Conservation (phyloP, 208 protist genomes). For the Leptomonas seymouri region DNA sequence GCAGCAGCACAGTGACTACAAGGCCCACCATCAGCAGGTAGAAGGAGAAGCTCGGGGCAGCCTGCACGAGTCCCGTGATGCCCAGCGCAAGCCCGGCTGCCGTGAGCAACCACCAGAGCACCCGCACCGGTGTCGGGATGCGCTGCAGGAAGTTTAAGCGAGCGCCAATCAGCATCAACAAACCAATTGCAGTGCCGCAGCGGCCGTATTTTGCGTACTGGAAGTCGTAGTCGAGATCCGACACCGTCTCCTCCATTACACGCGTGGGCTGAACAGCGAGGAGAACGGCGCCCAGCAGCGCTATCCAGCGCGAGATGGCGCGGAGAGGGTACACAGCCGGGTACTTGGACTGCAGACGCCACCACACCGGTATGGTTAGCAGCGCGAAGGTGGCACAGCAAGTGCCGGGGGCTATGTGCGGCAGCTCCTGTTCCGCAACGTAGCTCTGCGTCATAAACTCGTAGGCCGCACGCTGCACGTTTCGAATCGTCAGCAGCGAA, state of each 20-base stretch:
- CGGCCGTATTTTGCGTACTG: conserved; percentile 38
- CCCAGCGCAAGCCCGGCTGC: conserved; percentile 48
- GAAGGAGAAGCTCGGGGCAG: conserved; percentile 47
- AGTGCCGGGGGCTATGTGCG: conserved; percentile 63
- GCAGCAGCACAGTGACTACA: conserved; percentile 54
- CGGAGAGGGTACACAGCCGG: conserved; percentile 19
- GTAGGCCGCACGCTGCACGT: conserved; percentile 79
- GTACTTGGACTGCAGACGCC: conserved; percentile 45
- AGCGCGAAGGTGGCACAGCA: conserved; percentile 54
- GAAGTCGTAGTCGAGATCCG: conserved; percentile 49
- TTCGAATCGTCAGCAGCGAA: conserved; percentile 63
- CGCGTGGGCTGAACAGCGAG: conserved; percentile 55
- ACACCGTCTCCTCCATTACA: conserved; percentile 28
- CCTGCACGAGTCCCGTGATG: conserved; percentile 59
- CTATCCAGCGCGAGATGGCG: conserved; percentile 27
- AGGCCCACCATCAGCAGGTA: conserved; percentile 49
- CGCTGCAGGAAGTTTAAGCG: conserved; percentile 38
- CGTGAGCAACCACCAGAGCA: conserved; percentile 53
- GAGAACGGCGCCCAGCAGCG: conserved; percentile 45
- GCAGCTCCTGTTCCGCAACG: conserved; percentile 52
- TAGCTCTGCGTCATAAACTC: conserved; percentile 85
- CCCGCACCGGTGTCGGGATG: conserved; percentile 39
- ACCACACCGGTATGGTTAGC: conserved; percentile 63
- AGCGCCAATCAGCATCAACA: conserved; percentile 47
- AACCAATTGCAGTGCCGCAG: conserved; percentile 35